Evolutionary conservation across 2,329 filamentous ascomycete genomes (phyloP).

Genomic region (Cryphonectria naterciae): DNA sequence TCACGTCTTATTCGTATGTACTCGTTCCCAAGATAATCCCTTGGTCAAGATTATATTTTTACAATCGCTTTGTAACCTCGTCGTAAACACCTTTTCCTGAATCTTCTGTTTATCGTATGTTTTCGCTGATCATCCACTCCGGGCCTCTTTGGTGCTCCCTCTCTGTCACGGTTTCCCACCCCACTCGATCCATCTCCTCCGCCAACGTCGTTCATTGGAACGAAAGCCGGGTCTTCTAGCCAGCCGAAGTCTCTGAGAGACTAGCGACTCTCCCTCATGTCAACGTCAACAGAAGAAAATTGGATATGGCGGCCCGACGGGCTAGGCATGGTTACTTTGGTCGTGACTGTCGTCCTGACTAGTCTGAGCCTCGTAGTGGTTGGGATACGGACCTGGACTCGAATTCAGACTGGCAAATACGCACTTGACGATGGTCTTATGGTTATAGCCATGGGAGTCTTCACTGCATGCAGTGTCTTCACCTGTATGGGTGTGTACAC

Average conservation of each 20-base stretch:
- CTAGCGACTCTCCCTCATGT: background rate
- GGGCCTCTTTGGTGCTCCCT: background rate
- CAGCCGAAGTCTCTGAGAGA: background rate
- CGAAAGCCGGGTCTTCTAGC: background rate
- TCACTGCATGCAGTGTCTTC: constrained; percentile 8
- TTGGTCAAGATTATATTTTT: background rate
- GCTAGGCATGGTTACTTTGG: constrained; percentile 9
- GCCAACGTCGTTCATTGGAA: background rate
- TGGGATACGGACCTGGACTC: constrained; percentile 7
- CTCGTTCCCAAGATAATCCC: background rate
- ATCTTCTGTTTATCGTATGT: background rate
- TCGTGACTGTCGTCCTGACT: background rate
- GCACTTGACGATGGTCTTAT: constrained; percentile 15
- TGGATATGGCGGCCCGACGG: constrained; percentile 3
- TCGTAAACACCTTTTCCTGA: background rate
- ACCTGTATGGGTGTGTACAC: constrained; percentile 10
- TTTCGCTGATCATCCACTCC: background rate
- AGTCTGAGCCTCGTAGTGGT: constrained; percentile 2
- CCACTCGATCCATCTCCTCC: background rate
- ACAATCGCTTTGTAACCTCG: background rate
- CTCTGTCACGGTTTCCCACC: background rate
- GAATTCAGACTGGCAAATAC: constrained; percentile 1
- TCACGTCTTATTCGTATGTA: background rate
- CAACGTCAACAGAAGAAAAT: background rate
- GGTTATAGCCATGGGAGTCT: background rate